Conservation (phyloP, 2,329 filamentous ascomycete species). For the Beauveria varroae region DNA sequence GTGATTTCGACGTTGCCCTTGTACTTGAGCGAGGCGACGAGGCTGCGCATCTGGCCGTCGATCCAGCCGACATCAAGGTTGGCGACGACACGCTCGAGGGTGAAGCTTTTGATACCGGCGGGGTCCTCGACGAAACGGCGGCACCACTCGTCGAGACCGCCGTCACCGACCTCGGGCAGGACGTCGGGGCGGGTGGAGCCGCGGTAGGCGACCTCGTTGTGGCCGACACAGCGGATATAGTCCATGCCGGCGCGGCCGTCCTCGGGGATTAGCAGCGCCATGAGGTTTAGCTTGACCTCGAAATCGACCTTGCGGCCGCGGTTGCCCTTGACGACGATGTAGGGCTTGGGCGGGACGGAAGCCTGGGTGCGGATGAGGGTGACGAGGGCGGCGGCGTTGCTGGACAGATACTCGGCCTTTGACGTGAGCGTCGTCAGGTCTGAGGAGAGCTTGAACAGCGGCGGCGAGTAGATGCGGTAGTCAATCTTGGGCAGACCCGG, state of each 20-base stretch:
- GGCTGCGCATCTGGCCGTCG: constrained; percentile 44
- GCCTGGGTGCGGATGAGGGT: constrained; percentile 40
- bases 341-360: constrained; percentile 47
- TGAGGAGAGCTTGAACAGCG: constrained; percentile 42
- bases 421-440: constrained; percentile 42
- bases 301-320: constrained; percentile 41
- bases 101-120: constrained; percentile 39
- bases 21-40: constrained; percentile 43
- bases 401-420: constrained; percentile 40
- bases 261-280: constrained; percentile 44
- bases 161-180: constrained; percentile 35
- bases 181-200: constrained; percentile 36
- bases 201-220: constrained; percentile 42
- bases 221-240: constrained; percentile 44
- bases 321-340: constrained; percentile 41
- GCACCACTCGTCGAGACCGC: constrained; percentile 42
- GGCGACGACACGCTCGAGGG: constrained; percentile 43
- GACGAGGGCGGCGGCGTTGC: constrained; percentile 36
- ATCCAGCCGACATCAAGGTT: constrained; percentile 49
- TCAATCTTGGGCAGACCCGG: constrained; percentile 41
- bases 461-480: constrained; percentile 45
- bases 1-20: constrained; percentile 40
- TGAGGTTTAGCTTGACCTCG: constrained; percentile 45
- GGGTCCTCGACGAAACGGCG: constrained; percentile 38
- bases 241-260: constrained; percentile 38